These are phyloP conservation scores for Exophiala sideris DNA, from an alignment of 2,329 filamentous ascomycete genomes.

Conservation along the genomic window DNA sequence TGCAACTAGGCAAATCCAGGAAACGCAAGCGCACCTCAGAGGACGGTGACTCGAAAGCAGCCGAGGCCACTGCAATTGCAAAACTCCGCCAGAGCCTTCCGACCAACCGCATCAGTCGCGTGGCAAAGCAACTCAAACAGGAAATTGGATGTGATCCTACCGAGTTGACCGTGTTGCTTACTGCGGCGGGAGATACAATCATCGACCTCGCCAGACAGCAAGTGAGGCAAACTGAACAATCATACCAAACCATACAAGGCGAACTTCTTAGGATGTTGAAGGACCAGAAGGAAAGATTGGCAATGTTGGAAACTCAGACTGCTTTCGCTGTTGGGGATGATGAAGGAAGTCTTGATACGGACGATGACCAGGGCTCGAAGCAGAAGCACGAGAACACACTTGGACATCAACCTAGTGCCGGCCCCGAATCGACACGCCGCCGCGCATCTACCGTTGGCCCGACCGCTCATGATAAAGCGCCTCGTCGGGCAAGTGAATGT, in stretches of 20 bases:
- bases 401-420: not conserved
- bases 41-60: conserved; percentile 2
- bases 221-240: conserved; percentile 9
- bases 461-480: no score
- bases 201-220: conserved; percentile 20
- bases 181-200: conserved; percentile 16
- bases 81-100: conserved; percentile 19
- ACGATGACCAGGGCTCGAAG: not conserved
- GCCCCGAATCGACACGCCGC: not conserved
- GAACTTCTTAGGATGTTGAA: conserved; percentile 18
- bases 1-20: not conserved
- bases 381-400: not conserved
- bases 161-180: conserved; percentile 15
- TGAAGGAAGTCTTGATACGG: not conserved
- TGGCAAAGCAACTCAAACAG: conserved; percentile 3
- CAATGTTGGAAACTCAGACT: not conserved
- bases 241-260: conserved; percentile 5
- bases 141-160: conserved; percentile 11
- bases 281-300: conserved; percentile 13
- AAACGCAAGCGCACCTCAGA: conserved; percentile 13
- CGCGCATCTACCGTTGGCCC: not conserved
- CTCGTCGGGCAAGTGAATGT: not conserved
- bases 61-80: conserved; percentile 16
- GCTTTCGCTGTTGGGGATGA: not conserved
- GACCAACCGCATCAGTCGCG: conserved; percentile 5